Conservation (phyloP, 768 basidiomycete species). For the Tulasnella sp. region DNA sequence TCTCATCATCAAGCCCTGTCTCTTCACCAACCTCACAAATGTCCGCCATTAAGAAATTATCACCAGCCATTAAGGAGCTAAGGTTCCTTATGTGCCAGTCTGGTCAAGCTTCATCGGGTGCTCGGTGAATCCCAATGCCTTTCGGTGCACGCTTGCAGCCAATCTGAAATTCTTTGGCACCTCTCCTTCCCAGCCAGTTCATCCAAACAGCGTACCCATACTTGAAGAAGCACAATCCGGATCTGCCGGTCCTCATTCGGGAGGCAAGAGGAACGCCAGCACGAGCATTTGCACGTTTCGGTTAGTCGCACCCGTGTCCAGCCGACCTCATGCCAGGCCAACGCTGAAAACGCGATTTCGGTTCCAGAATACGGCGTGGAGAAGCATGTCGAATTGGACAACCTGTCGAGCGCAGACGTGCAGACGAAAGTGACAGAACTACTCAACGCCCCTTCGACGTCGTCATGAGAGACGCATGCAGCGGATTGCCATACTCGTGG, state of each 20-base stretch:
- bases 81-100: slow-evolving; percentile 73
- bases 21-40: slow-evolving; percentile 27
- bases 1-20: slow-evolving; percentile 4
- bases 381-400: slow-evolving; percentile 69
- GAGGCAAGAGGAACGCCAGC: slow-evolving; percentile 72
- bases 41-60: slow-evolving; percentile 59
- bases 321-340: not conserved
- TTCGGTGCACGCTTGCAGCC: not conserved
- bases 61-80: slow-evolving; percentile 69
- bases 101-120: slow-evolving; percentile 63
- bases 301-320: slow-evolving; percentile 35
- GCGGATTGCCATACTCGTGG: not conserved
- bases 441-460: slow-evolving; percentile 22
- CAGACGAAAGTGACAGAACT: slow-evolving; percentile 57
- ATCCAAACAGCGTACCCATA: slow-evolving; percentile 59
- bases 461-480: not conserved
- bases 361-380: slow-evolving; percentile 64
- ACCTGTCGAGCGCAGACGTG: slow-evolving; percentile 60
- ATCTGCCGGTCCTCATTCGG: slow-evolving; percentile 73
- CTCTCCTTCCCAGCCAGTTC: slow-evolving; percentile 49
- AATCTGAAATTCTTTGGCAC: not conserved
- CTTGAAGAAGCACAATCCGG: slow-evolving; percentile 74
- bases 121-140: slow-evolving; percentile 39
- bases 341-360: not conserved
- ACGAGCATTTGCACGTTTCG: slow-evolving; percentile 74